These are phyloP conservation scores for Cladophialophora chaetospira DNA, from an alignment of 2,329 filamentous ascomycete species.

Conservation along the genomic window DNA sequence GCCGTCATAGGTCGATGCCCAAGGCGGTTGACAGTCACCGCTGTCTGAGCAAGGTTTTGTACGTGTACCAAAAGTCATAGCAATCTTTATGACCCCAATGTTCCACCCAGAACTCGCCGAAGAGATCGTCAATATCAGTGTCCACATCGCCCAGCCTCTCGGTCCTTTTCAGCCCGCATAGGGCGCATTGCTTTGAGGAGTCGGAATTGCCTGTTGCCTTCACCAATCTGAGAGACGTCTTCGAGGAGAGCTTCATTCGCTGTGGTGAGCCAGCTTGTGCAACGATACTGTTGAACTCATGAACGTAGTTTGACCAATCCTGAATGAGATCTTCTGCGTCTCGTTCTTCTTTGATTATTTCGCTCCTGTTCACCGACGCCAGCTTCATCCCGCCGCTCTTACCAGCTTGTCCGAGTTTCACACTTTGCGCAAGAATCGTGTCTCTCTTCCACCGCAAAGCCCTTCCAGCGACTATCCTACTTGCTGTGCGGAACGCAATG, in stretches of 20 bases:
- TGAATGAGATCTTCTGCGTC: constrained; percentile 77
- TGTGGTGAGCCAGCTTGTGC: constrained; percentile 34
- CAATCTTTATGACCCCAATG: constrained; percentile 82
- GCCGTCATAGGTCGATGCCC: not conserved
- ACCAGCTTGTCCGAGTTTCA: constrained; percentile 76
- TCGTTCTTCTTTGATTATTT: constrained; percentile 79
- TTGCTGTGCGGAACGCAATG: constrained; percentile 58
- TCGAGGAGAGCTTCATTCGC: constrained; percentile 20
- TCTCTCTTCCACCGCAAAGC: constrained; percentile 91
- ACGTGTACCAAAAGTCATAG: constrained; percentile 79
- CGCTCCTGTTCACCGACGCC: constrained; percentile 77
- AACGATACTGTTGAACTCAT: constrained; percentile 67
- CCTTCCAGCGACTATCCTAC: constrained; percentile 80
- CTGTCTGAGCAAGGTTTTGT: constrained; percentile 70
- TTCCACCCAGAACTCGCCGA: constrained; percentile 95
- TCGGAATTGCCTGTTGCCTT: constrained; percentile 39
- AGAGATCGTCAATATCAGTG: constrained; percentile 78
- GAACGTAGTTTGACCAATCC: constrained; percentile 74
- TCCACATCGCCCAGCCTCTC: constrained; percentile 79
- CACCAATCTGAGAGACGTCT: too few species aligned
- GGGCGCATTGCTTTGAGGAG: constrained; percentile 58
- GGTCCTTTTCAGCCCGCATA: constrained; percentile 86
- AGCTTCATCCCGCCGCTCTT: constrained; percentile 88
- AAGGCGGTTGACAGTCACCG: constrained; percentile 43
- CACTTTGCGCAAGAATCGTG: constrained; percentile 77